These are phyloP conservation scores for Melaleuca alternifolia DNA, from an alignment of 345 rosid species.

Conservation along the genomic window DNA sequence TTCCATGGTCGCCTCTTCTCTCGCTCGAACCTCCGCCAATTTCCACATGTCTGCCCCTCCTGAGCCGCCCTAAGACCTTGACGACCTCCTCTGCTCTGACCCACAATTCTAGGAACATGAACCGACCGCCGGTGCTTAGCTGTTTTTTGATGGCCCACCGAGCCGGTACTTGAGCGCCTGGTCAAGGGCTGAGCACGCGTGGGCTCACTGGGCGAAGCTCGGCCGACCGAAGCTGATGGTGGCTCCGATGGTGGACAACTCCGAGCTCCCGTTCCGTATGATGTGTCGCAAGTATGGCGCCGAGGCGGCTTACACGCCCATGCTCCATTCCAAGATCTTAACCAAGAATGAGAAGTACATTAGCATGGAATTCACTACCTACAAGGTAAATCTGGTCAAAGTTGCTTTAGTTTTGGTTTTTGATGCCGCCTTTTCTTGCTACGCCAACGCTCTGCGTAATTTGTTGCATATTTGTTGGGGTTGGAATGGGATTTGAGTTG, in stretches of 20 bases:
- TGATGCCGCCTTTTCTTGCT: no score
- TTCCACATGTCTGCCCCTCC: conserved; percentile 1
- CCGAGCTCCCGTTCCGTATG: conserved; percentile 93
- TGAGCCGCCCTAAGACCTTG: conserved; percentile 8
- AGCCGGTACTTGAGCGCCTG: conserved; percentile 21
- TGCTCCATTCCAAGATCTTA: conserved; percentile 88
- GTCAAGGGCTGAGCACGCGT: conserved; percentile 49
- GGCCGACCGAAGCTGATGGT: conserved; percentile 76
- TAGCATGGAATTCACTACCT: conserved; percentile 71
- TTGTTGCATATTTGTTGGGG: background rate
- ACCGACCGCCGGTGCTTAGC: conserved; percentile 1
- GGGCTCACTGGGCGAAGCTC: conserved; percentile 97
- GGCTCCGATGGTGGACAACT: conserved; percentile 99
- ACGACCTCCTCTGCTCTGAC: conserved; percentile 29
- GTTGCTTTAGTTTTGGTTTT: no score
- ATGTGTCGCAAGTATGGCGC: conserved; percentile 92
- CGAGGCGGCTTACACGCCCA: conserved; percentile 84
- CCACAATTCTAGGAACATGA: background rate
- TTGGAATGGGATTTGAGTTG: background rate
- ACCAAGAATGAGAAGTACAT: conserved; percentile 73
- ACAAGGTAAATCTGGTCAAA: no score
- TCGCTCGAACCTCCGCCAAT: background rate
- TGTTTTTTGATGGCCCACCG: conserved; percentile 9
- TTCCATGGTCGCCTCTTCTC: background rate
- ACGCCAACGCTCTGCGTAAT: background rate